Conservation (phyloP, 108 stramenopile genomes). For the Aurantiochytrium sp. region DNA sequence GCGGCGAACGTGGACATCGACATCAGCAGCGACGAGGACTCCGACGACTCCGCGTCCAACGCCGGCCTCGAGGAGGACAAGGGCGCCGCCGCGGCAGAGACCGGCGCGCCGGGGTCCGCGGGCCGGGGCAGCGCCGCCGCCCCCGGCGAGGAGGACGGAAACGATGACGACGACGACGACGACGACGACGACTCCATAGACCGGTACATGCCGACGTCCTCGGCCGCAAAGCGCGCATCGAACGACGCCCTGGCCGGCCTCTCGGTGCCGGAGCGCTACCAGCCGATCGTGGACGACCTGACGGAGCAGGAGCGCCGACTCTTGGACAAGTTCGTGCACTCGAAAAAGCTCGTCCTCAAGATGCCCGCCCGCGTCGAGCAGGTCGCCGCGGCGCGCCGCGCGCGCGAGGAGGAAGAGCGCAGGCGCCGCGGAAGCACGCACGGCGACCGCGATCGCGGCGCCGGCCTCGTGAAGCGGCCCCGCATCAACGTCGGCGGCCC, state of each 20-base stretch:
- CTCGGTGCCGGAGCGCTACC: neutral
- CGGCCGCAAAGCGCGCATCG: neutral
- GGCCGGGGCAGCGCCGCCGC: too few relatives aligned
- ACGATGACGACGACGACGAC: neutral
- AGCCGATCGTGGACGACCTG: neutral
- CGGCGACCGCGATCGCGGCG: neutral
- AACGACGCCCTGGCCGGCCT: neutral
- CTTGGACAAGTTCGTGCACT: neutral
- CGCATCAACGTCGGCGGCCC: neutral
- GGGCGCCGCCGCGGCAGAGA: too few relatives aligned
- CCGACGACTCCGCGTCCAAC: neutral
- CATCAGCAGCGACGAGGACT: neutral
- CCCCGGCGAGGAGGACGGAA: too few relatives aligned
- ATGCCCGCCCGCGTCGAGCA: neutral
- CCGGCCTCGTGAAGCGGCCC: neutral
- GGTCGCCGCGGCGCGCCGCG: neutral
- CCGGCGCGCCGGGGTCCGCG: neutral
- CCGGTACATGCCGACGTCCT: neutral
- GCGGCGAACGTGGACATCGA: slow-evolving; percentile 5
- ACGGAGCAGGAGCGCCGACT: neutral
- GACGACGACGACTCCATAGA: neutral
- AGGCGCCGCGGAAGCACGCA: neutral
- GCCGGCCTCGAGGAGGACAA: too few relatives aligned
- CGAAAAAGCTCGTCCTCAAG: neutral
- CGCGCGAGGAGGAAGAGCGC: neutral